Evolutionary conservation across 306 rosid genomes (phyloP).

Genomic region (Coriaria nepalensis): DNA sequence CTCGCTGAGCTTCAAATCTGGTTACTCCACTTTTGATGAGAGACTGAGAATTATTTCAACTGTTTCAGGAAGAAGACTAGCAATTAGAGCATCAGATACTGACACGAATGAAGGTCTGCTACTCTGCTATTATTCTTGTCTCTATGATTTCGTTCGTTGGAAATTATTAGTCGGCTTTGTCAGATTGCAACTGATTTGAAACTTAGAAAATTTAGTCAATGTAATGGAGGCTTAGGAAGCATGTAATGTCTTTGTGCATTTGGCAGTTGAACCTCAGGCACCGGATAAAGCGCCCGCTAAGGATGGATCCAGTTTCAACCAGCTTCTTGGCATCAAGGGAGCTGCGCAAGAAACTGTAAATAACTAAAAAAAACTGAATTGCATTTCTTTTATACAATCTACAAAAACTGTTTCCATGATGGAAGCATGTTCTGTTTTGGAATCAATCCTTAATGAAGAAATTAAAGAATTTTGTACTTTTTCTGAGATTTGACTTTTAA

Average conservation of each 20-base stretch:
- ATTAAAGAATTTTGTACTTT: too few relatives aligned
- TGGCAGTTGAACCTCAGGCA: conserved; percentile 37
- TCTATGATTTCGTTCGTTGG: background rate
- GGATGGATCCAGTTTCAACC: conserved; percentile 41
- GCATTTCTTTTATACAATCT: background rate
- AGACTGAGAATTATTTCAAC: background rate
- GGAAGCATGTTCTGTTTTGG: too few relatives aligned
- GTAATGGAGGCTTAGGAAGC: background rate
- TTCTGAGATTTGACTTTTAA: too few relatives aligned
- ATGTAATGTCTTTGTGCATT: background rate
- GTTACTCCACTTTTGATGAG: background rate
- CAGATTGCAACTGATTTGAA: background rate
- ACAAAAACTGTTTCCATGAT: background rate
- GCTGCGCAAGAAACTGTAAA: conserved; percentile 48
- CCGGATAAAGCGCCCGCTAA: conserved; percentile 40
- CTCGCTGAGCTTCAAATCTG: background rate
- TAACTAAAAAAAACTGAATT: background rate
- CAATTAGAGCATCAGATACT: conserved; percentile 46
- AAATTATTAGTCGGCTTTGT: background rate
- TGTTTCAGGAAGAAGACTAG: conserved; percentile 38
- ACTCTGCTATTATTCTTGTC: background rate
- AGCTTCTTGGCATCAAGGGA: conserved; percentile 58
- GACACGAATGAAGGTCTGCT: conserved; percentile 44
- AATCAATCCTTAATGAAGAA: too few relatives aligned
- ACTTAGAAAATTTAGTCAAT: background rate